phyloP scores from a whole-genome alignment of 164 flowering plant genomes.

The Vitis riparia region DNA sequence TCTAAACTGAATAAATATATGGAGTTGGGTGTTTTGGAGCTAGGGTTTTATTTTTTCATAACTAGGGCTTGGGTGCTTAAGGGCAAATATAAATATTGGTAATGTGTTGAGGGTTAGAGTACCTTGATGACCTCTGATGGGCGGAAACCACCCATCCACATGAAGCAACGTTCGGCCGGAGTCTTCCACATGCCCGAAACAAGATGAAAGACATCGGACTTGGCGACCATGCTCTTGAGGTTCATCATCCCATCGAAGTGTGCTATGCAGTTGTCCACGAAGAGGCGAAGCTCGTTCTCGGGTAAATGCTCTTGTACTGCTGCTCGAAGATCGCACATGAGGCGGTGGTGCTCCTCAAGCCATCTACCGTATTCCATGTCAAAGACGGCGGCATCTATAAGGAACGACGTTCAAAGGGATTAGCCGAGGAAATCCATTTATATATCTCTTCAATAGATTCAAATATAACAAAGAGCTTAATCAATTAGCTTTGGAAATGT shows the following conservation, averaged over 20 bases:
- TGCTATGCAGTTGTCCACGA: conserved; percentile 73
- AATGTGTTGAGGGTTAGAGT: not conserved
- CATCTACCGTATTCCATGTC: conserved; percentile 94
- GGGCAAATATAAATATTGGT: too few relatives aligned
- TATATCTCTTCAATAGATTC: not conserved
- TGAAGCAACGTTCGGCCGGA: conserved; percentile 95
- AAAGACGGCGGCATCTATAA: conserved; percentile 73
- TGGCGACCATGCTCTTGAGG: conserved; percentile 73
- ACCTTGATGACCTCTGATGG: conserved; percentile 98
- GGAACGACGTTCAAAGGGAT: not conserved
- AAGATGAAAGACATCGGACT: conserved; percentile 84
- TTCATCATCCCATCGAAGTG: conserved; percentile 72
- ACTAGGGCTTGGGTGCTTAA: too few relatives aligned
- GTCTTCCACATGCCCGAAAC: conserved; percentile 97
- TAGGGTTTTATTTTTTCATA: too few relatives aligned
- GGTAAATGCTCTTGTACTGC: conserved; percentile 88
- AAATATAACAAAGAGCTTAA: too few relatives aligned
- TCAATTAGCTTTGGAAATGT: not conserved
- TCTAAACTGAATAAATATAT: too few relatives aligned
- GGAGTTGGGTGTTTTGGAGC: too few relatives aligned
- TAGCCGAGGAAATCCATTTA: not conserved
- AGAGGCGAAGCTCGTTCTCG: conserved; percentile 77
- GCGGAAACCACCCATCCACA: conserved; percentile 98
- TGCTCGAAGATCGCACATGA: conserved; percentile 84
- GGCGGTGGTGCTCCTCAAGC: conserved; percentile 91